Evolutionary conservation across 129 eudicot species (phyloP), one percentile per base, ranked within the genome.

Genomic region (Lonicera japonica): DNA sequence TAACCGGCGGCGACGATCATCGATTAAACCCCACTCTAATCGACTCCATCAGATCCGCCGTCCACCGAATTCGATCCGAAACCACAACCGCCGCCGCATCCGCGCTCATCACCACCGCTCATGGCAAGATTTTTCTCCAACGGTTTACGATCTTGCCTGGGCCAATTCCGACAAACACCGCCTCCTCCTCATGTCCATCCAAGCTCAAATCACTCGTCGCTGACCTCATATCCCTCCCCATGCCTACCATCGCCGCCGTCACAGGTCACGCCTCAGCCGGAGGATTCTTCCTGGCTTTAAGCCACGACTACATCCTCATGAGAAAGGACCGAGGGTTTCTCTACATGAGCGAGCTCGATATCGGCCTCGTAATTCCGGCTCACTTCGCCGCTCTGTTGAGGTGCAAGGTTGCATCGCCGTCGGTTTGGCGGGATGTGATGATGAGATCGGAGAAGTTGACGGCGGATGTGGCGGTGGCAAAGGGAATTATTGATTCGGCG

Each of bases 171-270:
- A 80, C 51, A 72, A 68, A 16, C 16, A 62, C 16, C 86, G 80
- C 17, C 25, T 43, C 18, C 71, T 70, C 24, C 51, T 60, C 20
- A 72, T 83, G 85, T 63, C 36, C 78, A 39, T 36, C 64, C 14
- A 87, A 84, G 63, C 71, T 88, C 80, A 80, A 81, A 1, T 57
- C 54, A 12, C 73, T 88, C 24, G 53, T 88, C 59, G 58, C 65
- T 25, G 83, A 75, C 53, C 73, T 89, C 2, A 73, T 89, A 51
- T 68, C 79, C 45, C 83, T 85, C 65, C 90, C 90, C 19, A 85
- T 89, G 87, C 95, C 96, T 1, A 89, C 95, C 0, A 75, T 89
- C 23, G 90, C 95, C 62, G 96, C 88, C 64, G 83, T 89, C 46
- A 61, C 79, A 56, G 88, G 86, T 72, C 90, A 80, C 80, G 96